Conservation (phyloP, 2,329 filamentous ascomycete species). For the Onygenales sp. region DNA sequence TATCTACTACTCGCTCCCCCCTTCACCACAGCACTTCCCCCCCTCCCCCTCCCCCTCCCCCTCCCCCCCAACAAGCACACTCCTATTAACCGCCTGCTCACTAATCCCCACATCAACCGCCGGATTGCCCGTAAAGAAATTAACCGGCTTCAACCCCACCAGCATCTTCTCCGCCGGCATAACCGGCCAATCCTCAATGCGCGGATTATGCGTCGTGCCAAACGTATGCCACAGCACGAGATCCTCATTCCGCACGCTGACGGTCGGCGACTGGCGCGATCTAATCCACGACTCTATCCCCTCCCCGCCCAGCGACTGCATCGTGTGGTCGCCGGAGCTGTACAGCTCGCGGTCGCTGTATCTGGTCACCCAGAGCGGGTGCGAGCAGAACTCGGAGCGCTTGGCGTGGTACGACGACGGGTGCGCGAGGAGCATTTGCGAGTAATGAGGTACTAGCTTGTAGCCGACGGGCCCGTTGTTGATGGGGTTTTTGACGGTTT, state of each 20-base stretch:
- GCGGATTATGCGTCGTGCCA: slow-evolving; percentile 36
- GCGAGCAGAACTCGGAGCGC: slow-evolving; percentile 46
- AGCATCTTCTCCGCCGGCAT: slow-evolving; percentile 36
- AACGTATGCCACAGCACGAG: slow-evolving; percentile 37
- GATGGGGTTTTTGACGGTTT: slow-evolving; percentile 42
- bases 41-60: too few relatives aligned
- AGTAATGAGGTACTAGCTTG: slow-evolving; percentile 47
- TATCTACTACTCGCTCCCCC: too few relatives aligned
- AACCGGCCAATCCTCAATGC: slow-evolving; percentile 36
- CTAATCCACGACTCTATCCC: slow-evolving; percentile 37
- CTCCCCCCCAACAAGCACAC: slow-evolving; percentile 3
- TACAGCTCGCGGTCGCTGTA: slow-evolving; percentile 44
- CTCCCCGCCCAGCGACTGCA: slow-evolving; percentile 41
- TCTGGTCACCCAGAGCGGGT: slow-evolving; percentile 46
- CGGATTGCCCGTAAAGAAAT: slow-evolving; percentile 20
- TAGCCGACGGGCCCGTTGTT: slow-evolving; percentile 46
- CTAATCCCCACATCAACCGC: slow-evolving; percentile 11
- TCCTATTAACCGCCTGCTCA: slow-evolving; percentile 7
- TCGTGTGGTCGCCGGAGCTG: slow-evolving; percentile 43
- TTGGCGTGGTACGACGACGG: slow-evolving; percentile 41
- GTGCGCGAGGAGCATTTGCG: slow-evolving; percentile 49
- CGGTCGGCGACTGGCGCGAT: slow-evolving; percentile 19
- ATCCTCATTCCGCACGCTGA: slow-evolving; percentile 29
- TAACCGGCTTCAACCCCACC: slow-evolving; percentile 19
- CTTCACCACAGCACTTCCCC: too few relatives aligned